These are phyloP conservation scores for Saturnispora serradocipensis DNA, from an alignment of 805 yeast species.

Conservation along the genomic window DNA sequence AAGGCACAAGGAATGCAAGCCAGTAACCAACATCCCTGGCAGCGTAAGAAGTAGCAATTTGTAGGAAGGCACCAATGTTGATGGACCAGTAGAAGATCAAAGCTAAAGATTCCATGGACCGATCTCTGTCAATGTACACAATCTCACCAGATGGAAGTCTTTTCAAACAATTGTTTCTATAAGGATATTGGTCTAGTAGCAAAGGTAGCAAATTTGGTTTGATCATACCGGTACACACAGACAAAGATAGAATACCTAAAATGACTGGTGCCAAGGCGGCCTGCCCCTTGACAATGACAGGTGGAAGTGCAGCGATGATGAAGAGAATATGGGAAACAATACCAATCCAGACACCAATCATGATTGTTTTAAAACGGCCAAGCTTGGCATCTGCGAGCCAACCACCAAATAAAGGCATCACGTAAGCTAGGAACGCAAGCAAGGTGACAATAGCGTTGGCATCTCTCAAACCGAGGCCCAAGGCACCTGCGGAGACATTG, in stretches of 20 bases:
- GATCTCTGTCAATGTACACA: slow-evolving; percentile 46
- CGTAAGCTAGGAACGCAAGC: slow-evolving; percentile 40
- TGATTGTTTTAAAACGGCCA: slow-evolving; percentile 41
- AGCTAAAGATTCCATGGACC: slow-evolving; percentile 32
- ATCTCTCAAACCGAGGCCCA: slow-evolving; percentile 35
- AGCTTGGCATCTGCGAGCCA: slow-evolving; percentile 40
- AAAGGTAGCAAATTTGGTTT: slow-evolving; percentile 45
- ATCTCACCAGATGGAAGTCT: slow-evolving; percentile 53
- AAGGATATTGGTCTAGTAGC: slow-evolving; percentile 54
- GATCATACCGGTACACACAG: slow-evolving; percentile 44
- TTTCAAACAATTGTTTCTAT: slow-evolving; percentile 49
- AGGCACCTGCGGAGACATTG: slow-evolving; percentile 38
- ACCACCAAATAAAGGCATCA: slow-evolving; percentile 44
- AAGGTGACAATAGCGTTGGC: slow-evolving; percentile 41
- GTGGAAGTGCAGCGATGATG: slow-evolving; percentile 41
- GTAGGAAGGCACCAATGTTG: slow-evolving; percentile 46
- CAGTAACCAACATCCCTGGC: slow-evolving; percentile 46
- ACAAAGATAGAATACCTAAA: slow-evolving; percentile 33
- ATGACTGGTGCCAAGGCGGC: slow-evolving; percentile 33
- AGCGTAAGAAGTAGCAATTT: slow-evolving; percentile 42
- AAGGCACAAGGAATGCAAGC: slow-evolving; percentile 47
- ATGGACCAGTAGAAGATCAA: slow-evolving; percentile 47
- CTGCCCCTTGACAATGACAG: slow-evolving; percentile 32
- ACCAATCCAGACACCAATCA: slow-evolving; percentile 41
- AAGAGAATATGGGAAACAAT: slow-evolving; percentile 39